A percentile compares a stretch with the other conserved stretches of the same genome.
Evolutionary conservation across 495 filamentous ascomycete species (phyloP).

Genomic region (Durotheca rogersii): DNA sequence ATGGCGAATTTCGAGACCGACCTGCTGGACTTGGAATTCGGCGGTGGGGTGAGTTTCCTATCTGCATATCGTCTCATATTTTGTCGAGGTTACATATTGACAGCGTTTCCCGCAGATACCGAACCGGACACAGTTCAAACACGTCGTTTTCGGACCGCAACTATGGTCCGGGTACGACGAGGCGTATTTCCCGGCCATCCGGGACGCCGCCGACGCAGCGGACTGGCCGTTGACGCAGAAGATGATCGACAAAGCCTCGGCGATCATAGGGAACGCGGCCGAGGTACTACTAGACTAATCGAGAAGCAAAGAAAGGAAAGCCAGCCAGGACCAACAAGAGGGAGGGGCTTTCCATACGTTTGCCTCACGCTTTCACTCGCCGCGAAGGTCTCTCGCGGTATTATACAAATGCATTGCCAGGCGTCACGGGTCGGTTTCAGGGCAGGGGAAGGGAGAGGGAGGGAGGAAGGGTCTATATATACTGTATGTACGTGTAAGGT

Average conservation of each 20-base stretch:
- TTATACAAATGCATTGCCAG: slow-evolving; percentile 27
- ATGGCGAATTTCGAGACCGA: slow-evolving; percentile 81
- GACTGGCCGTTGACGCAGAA: slow-evolving; percentile 71
- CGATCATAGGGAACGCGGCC: slow-evolving; percentile 65
- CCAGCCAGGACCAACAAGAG: no score
- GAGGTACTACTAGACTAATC: slow-evolving; percentile 47
- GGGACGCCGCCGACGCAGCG: slow-evolving; percentile 71
- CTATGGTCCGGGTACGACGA: slow-evolving; percentile 74
- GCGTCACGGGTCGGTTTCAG: slow-evolving; percentile 15
- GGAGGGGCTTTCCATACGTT: no score
- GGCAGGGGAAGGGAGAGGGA: slow-evolving; percentile 1
- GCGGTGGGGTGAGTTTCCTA: slow-evolving; percentile 64
- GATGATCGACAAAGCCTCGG: slow-evolving; percentile 71
- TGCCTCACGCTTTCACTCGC: no score
- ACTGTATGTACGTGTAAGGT: slow-evolving; percentile 27
- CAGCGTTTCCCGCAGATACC: slow-evolving; percentile 61
- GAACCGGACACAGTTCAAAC: slow-evolving; percentile 90
- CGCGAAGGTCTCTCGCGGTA: neutral
- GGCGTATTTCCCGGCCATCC: slow-evolving; percentile 79
- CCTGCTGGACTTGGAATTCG: slow-evolving; percentile 69
- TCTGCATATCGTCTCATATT: neutral
- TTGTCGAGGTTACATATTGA: slow-evolving; percentile 12
- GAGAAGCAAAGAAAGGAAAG: no score
- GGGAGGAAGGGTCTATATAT: slow-evolving; percentile 15
- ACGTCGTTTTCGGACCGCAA: slow-evolving; percentile 84